Evolutionary conservation across 1,284 basidiomycete species (phyloP), one percentile per base, ranked within the genome.

Genomic region (Cryptococcus deneoformans): DNA sequence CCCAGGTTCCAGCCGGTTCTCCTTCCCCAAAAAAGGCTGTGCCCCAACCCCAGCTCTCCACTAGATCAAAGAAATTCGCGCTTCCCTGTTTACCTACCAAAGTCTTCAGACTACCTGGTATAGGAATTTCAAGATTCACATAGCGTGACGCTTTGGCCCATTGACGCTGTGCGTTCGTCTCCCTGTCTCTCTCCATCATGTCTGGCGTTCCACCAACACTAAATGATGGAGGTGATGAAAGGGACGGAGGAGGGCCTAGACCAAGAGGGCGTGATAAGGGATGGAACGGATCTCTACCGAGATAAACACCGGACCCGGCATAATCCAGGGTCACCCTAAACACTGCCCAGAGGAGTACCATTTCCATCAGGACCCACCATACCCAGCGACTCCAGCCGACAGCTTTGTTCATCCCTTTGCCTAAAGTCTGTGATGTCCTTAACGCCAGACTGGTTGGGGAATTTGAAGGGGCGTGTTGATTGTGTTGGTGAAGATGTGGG

Each of bases 301-400:
- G 50, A 34, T 64, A 61, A 11, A 52, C 46, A 3, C 62, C 10
- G 2, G 69, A 71, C 2, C 64, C 59, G 2, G 73, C 69, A 53
- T 73, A 75, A 48, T 75, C 73, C 20, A 75, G 51, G 1, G 73
- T 73, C 12, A 73, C 64, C 38, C 72, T 71, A 61, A 75, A 73
- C 4, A 75, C 73, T 45, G 67, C 65, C 72, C 72, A 75, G 2
- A 72, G 11, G 34, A 75, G 48, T 29, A 73, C 5, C 4, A 71
- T 52, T 63, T 75, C 69, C 53, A 73, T 44, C 2, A 50, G 35
- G 5, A 65, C 29, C 68, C 68, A 72, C 60, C 67, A 67, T 9
- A 57, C 40, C 68, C 71, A 71, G 0, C 51, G 58, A 6, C 64
- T 57, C 69, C 70, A 69, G 8, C 57, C 44, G 61, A 59, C 63